A percentile compares a stretch with the other conserved stretches of the same genome.
phyloP scores from a whole-genome alignment of 2,329 filamentous ascomycete species.

The Clarireedia hainanense region DNA sequence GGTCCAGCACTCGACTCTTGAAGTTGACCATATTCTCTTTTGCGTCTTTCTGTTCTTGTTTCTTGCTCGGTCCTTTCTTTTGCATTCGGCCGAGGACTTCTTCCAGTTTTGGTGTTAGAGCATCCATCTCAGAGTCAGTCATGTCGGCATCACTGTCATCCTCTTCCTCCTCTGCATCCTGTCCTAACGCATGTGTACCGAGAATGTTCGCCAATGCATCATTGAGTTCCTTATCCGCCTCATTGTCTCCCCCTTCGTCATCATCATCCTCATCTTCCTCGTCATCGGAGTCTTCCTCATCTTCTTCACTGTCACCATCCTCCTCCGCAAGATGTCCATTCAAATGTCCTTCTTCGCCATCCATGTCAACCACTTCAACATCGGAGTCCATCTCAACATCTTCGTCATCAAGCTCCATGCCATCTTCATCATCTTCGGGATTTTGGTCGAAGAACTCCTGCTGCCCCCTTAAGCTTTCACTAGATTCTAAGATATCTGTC shows the following conservation, averaged over 20 bases:
- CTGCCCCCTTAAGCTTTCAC: constrained; percentile 77
- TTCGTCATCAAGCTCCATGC: constrained; percentile 30
- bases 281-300: constrained; percentile 32
- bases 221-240: constrained; percentile 45
- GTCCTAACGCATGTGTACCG: constrained; percentile 58
- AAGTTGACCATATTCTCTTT: constrained; percentile 88
- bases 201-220: constrained; percentile 71
- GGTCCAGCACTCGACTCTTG: constrained; percentile 86
- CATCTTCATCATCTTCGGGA: constrained; percentile 50
- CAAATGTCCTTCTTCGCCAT: constrained; percentile 35
- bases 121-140: constrained; percentile 94
- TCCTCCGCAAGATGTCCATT: constrained; percentile 33
- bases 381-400: constrained; percentile 38
- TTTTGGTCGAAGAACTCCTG: constrained; percentile 75
- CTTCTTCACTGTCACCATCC: constrained; percentile 37
- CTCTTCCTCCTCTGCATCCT: constrained; percentile 43
- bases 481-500: constrained; percentile 63
- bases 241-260: constrained; percentile 30
- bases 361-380: constrained; percentile 42
- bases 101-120: constrained; percentile 72
- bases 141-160: constrained; percentile 69
- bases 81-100: constrained; percentile 73
- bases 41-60: constrained; percentile 79
- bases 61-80: constrained; percentile 57
- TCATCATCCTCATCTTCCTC: constrained; percentile 32